Evolutionary conservation across 2,329 filamentous ascomycete genomes (phyloP).

Genomic region (Blumeria hordei): DNA sequence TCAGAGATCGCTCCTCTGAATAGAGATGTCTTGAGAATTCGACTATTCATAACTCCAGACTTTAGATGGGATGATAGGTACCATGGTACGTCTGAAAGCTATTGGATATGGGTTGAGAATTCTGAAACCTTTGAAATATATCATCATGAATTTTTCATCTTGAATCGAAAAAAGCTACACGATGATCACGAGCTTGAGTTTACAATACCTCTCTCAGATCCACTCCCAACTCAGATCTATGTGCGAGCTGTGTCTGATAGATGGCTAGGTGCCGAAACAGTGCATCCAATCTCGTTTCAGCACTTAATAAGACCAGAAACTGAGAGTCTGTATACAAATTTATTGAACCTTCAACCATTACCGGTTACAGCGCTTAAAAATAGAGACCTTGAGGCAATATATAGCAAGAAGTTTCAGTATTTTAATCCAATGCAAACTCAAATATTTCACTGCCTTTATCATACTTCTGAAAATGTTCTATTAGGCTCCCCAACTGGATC

Average conservation of each 20-base stretch:
- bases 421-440: slow-evolving; percentile 99
- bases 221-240: slow-evolving; percentile 85
- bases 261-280: slow-evolving; percentile 91
- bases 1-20: slow-evolving; percentile 91
- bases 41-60: slow-evolving; percentile 64
- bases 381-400: slow-evolving; percentile 64
- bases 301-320: slow-evolving; percentile 94
- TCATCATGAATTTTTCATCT: slow-evolving; percentile 89
- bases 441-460: slow-evolving; percentile 89
- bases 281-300: slow-evolving; percentile 87
- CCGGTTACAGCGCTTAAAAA: slow-evolving; percentile 76
- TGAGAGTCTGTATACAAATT: slow-evolving; percentile 87
- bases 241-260: slow-evolving; percentile 83
- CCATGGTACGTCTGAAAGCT: slow-evolving; percentile 85
- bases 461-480: slow-evolving; percentile 76
- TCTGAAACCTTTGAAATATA: slow-evolving; percentile 95
- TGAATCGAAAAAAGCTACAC: slow-evolving; percentile 69
- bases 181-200: slow-evolving; percentile 97
- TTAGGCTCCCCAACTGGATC: slow-evolving; percentile 90
- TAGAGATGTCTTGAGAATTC: slow-evolving; percentile 78
- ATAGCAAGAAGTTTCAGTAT: slow-evolving; percentile 69
- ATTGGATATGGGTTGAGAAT: slow-evolving; percentile 98
- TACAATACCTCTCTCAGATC: slow-evolving; percentile 84
- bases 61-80: slow-evolving; percentile 88
- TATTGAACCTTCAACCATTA: slow-evolving; percentile 75